These are phyloP conservation scores for Debaryomyces fabryi DNA, from an alignment of 1,139 yeast species.

Conservation along the genomic window DNA sequence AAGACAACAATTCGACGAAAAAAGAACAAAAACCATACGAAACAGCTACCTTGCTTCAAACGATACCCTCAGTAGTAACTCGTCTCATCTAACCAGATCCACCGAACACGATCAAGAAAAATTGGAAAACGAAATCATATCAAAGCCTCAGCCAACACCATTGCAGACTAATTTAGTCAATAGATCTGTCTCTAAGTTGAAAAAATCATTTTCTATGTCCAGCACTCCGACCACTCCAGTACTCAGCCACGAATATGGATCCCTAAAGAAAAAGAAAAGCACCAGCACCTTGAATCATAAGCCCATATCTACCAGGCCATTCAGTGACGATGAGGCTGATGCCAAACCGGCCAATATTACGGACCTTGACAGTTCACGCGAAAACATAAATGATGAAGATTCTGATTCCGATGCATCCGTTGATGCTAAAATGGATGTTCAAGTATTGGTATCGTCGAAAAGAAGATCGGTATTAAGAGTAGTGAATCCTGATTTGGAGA, in stretches of 20 bases:
- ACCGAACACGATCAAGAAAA: not conserved
- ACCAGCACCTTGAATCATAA: slow-evolving; percentile 6
- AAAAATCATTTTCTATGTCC: slow-evolving; percentile 28
- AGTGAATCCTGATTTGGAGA: slow-evolving; percentile 59
- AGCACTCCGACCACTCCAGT: slow-evolving; percentile 18
- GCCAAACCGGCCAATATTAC: slow-evolving; percentile 10
- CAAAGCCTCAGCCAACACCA: slow-evolving; percentile 17
- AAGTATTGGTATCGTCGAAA: slow-evolving; percentile 72
- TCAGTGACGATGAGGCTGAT: slow-evolving; percentile 12
- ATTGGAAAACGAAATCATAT: not conserved
- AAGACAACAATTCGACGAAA: slow-evolving; percentile 50
- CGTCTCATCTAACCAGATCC: slow-evolving; percentile 2
- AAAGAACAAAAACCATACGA: slow-evolving; percentile 21
- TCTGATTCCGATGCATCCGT: slow-evolving; percentile 29
- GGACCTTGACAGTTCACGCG: slow-evolving; percentile 1
- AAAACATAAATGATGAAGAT: slow-evolving; percentile 4
- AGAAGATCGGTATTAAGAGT: slow-evolving; percentile 64
- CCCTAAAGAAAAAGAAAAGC: slow-evolving; percentile 15
- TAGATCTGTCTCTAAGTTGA: slow-evolving; percentile 26
- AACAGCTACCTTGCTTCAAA: slow-evolving; percentile 35
- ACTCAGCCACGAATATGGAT: slow-evolving; percentile 6
- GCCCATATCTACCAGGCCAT: not conserved
- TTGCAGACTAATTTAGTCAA: slow-evolving; percentile 21
- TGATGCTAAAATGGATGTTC: slow-evolving; percentile 63
- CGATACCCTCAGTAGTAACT: slow-evolving; percentile 26